Evolutionary conservation across 495 filamentous ascomycete species (phyloP).

Genomic region (Neurospora hispaniola): DNA sequence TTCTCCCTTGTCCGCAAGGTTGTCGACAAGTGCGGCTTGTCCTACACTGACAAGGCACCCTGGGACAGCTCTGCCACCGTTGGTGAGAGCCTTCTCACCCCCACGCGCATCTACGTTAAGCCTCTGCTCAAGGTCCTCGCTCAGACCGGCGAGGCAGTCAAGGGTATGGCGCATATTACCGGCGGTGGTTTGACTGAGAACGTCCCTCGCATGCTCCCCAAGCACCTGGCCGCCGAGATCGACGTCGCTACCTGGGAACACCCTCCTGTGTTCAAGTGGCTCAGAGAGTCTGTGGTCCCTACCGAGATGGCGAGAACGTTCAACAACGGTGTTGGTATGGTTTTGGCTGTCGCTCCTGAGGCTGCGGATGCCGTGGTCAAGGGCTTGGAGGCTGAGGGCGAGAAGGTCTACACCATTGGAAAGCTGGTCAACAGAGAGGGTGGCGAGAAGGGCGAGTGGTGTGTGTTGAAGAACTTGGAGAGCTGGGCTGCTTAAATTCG

Average conservation of each 20-base stretch:
- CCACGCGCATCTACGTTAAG: conserved; percentile 74
- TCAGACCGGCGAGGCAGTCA: conserved; percentile 37
- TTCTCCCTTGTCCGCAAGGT: conserved; percentile 90
- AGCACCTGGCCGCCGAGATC: conserved; percentile 61
- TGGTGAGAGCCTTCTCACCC: conserved; percentile 66
- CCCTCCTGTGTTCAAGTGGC: conserved; percentile 72
- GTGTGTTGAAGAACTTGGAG: conserved; percentile 58
- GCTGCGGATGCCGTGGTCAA: conserved; percentile 42
- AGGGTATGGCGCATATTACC: conserved; percentile 93
- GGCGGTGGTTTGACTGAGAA: conserved; percentile 89
- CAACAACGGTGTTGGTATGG: conserved; percentile 91
- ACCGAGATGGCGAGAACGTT: conserved; percentile 82
- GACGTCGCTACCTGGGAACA: conserved; percentile 61
- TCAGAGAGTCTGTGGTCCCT: conserved; percentile 61
- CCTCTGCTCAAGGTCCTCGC: conserved; percentile 53
- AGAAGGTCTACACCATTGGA: conserved; percentile 70
- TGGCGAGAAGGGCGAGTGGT: conserved; percentile 43
- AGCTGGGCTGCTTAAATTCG: conserved; percentile 44
- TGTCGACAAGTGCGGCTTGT: conserved; percentile 57
- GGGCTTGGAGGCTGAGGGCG: conserved; percentile 52
- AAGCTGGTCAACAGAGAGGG: conserved; percentile 43
- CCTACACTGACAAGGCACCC: conserved; percentile 59
- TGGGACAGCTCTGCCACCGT: conserved; percentile 49
- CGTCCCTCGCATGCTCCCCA: conserved; percentile 83
- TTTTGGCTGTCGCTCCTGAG: conserved; percentile 58